phyloP scores from a whole-genome alignment of 2,329 filamentous ascomycete genomes.

The Cercospora nicotianae region DNA sequence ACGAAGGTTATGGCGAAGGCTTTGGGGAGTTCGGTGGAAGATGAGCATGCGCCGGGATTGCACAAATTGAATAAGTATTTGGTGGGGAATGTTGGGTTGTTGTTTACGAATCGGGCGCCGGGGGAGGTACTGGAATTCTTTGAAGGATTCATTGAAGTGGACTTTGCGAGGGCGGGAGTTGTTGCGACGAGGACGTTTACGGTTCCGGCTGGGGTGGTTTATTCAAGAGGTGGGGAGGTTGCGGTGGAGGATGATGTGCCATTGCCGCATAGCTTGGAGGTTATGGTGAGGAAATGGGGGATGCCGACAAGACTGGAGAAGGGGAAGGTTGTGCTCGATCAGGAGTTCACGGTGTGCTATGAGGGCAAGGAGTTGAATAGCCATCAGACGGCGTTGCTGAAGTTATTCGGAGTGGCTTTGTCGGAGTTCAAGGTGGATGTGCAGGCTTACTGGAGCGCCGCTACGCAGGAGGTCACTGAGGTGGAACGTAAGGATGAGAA shows the following conservation, averaged over 20 bases:
- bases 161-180: conserved; percentile 88
- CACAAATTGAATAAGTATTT: conserved; percentile 69
- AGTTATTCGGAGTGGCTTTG: conserved; percentile 87
- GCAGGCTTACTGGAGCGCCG: conserved; percentile 56
- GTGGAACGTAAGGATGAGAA: conserved; percentile 31
- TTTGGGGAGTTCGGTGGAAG: conserved; percentile 69
- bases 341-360: conserved; percentile 74
- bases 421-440: conserved; percentile 86
- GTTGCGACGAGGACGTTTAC: conserved; percentile 71
- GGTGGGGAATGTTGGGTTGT: conserved; percentile 78
- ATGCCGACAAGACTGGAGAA: conserved; percentile 86
- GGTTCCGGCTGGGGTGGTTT: conserved; percentile 79
- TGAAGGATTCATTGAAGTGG: conserved; percentile 67
- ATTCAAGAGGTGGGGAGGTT: conserved; percentile 75
- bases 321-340: conserved; percentile 79
- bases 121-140: conserved; percentile 71
- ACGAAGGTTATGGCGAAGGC: conserved; percentile 98
- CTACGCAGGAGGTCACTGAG: conserved; percentile 37
- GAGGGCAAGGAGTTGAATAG: conserved; percentile 84
- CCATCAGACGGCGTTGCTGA: conserved; percentile 87
- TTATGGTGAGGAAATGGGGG: conserved; percentile 82
- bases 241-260: conserved; percentile 79
- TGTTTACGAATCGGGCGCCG: conserved; percentile 80
- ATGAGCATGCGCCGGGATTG: conserved; percentile 78
- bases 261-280: conserved; percentile 84